These are phyloP conservation scores for Phyllosticta ampelicida DNA, from an alignment of 2,329 filamentous ascomycete species.

Conservation along the genomic window DNA sequence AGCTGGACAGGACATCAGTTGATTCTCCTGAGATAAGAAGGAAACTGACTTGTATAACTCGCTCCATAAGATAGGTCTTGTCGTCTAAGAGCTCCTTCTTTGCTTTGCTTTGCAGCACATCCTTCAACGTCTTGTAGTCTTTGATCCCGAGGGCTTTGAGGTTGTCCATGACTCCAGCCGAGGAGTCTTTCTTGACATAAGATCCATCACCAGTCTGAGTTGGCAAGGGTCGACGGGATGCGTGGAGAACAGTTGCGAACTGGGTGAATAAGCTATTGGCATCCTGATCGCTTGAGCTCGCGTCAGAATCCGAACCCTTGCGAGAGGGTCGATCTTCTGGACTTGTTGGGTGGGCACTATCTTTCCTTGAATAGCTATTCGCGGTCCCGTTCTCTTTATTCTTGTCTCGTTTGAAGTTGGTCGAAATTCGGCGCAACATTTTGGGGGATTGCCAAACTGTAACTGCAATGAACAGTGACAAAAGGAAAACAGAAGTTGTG, in stretches of 20 bases:
- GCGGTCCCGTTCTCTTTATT: conserved; percentile 12
- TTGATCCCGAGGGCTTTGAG: conserved; percentile 44
- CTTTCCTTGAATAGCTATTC: conserved; percentile 3
- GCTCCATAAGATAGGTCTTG: conserved; percentile 68
- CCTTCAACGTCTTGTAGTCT: conserved; percentile 35
- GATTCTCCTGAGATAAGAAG: neutral
- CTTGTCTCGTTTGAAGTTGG: conserved; percentile 13
- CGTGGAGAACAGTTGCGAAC: conserved; percentile 14
- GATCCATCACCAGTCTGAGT: conserved; percentile 20
- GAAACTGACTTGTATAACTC: conserved; percentile 47
- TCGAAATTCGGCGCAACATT: conserved; percentile 13
- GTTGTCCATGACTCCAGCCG: conserved; percentile 43
- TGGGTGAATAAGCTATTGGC: conserved; percentile 10
- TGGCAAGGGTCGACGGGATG: conserved; percentile 13
- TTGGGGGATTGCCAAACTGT: neutral
- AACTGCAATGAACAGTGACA: neutral
- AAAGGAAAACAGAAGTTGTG: neutral
- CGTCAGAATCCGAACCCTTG: conserved; percentile 13
- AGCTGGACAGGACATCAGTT: neutral
- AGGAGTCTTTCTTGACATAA: conserved; percentile 32
- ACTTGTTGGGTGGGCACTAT: neutral
- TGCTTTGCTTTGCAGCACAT: conserved; percentile 52
- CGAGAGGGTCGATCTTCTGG: neutral
- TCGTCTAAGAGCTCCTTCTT: conserved; percentile 59
- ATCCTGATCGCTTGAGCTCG: conserved; percentile 13